phyloP scores from a whole-genome alignment of 164 flowering plant genomes.

The Vitis rotundifolia region DNA sequence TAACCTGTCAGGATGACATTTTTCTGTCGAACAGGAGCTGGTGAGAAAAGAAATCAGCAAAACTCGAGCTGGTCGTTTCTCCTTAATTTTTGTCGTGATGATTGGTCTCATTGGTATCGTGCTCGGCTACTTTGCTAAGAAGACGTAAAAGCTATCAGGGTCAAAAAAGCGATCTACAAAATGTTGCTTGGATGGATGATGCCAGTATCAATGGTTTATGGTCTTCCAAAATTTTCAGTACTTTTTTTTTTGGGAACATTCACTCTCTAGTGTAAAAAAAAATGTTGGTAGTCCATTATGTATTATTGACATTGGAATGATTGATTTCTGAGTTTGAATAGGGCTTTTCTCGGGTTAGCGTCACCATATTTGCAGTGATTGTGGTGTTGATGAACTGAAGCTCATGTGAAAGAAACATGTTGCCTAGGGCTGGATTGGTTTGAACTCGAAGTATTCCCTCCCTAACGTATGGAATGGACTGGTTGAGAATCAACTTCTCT shows the following conservation, averaged over 20 bases:
- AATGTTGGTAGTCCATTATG: constrained; percentile 4
- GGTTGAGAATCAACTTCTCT: too few species aligned
- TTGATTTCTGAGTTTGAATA: constrained; percentile 4
- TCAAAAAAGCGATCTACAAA: background rate
- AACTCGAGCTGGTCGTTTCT: constrained; percentile 38
- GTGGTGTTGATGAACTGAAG: too few species aligned
- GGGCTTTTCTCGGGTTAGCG: background rate
- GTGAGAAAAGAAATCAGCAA: constrained; percentile 52
- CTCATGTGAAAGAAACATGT: too few species aligned
- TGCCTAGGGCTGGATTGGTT: too few species aligned
- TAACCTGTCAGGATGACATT: background rate
- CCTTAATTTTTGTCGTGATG: constrained; percentile 41
- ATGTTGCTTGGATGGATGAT: constrained; percentile 6
- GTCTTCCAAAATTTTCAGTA: constrained; percentile 4
- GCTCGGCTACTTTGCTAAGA: constrained; percentile 51
- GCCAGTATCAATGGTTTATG: constrained; percentile 2
- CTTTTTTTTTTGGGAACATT: background rate
- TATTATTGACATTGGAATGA: constrained; percentile 9
- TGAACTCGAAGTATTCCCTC: too few species aligned
- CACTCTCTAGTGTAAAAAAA: background rate
- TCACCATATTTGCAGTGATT: background rate
- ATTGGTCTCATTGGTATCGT: constrained; percentile 53
- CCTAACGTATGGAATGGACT: too few species aligned
- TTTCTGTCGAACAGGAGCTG: constrained; percentile 39
- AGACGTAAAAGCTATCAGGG: constrained; percentile 14